Evolutionary conservation across 140 eudicot species (phyloP).

Genomic region (Bidens hawaiensis): DNA sequence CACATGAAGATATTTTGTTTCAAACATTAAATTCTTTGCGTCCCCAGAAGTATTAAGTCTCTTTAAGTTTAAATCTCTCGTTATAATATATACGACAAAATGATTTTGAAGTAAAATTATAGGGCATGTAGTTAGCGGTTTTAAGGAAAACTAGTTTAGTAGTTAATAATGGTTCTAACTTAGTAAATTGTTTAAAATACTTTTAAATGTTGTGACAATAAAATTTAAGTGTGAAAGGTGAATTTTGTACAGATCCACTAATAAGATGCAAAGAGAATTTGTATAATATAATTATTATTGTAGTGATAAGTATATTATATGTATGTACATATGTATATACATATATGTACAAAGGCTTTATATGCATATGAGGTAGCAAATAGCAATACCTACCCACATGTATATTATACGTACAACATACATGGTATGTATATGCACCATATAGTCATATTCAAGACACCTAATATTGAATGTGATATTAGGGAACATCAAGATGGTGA

Average conservation of each 20-base stretch:
- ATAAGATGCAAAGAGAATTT: too few species aligned
- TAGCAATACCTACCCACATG: neutral
- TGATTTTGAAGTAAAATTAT: too few species aligned
- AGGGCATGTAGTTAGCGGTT: too few species aligned
- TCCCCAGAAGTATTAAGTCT: neutral
- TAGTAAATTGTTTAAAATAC: too few species aligned
- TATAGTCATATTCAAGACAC: conserved; percentile 43
- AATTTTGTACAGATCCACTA: too few species aligned
- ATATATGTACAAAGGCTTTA: neutral
- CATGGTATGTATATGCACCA: conserved; percentile 10
- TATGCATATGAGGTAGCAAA: neutral
- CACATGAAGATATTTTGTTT: conserved; percentile 10
- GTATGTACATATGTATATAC: neutral
- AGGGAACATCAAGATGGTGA: conserved; percentile 44
- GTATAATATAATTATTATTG: too few species aligned
- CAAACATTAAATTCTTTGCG: conserved; percentile 13
- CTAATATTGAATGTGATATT: conserved; percentile 36
- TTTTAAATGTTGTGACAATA: too few species aligned
- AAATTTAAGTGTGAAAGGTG: too few species aligned
- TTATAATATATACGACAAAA: too few species aligned
- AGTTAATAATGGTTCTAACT: too few species aligned
- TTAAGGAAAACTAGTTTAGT: too few species aligned
- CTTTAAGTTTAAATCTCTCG: too few species aligned
- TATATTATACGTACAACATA: neutral
- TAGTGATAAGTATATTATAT: neutral